Base-by-base conservation (phyloP, 169 alveolate genomes). In the Cryptosporidium felis region DNA sequence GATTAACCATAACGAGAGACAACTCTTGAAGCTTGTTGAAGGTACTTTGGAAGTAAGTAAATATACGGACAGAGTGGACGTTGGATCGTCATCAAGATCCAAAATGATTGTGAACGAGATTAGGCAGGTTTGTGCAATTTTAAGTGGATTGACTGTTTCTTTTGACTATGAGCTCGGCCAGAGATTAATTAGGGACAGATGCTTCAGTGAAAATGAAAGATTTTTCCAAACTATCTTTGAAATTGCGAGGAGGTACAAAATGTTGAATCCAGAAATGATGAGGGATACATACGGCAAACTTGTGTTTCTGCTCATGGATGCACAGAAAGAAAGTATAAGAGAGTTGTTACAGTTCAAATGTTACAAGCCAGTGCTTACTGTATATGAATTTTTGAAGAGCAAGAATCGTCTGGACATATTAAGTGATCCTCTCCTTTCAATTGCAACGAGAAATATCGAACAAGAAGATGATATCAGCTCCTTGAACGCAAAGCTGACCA, bases 191-290 rank as follows among this genome's bases (percentile, higher is more conserved):
- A 85, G 90, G 30, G 96, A 93, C 51, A 56, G 95, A 42, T 94
- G 91, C 60, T 95, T 93, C 67, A 90, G 82, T 61, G 91, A 90
- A 42, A 88, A 90, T 80, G 91, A 93, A 58, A 92, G 65, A 14
- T 95, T 95, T 65, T 95, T 94, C 66, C 91, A 94, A 67, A 88
- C 88, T 49, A 93, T 94, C 16, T 95, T 95, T 80, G 98, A 95
- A 82, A 92, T 95, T 32, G 97, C 97, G 5, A 80, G 98, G 46
- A 65, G 98, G 21, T 95, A 95, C 82, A 95, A 95, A 79, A 94
- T 94, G 44, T 80, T 95, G n/a, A 95, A 95, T 88, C 97, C 98
- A 9, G 98, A 95, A 65, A 60, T 93, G 46, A 94, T 95, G 96
- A 79, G 97, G 30, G 90, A 91, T 41, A 82, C 96, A 23, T 95